Evolutionary conservation across 768 basidiomycete species (phyloP).

Genomic region (Dacryopinax primogenitus): DNA sequence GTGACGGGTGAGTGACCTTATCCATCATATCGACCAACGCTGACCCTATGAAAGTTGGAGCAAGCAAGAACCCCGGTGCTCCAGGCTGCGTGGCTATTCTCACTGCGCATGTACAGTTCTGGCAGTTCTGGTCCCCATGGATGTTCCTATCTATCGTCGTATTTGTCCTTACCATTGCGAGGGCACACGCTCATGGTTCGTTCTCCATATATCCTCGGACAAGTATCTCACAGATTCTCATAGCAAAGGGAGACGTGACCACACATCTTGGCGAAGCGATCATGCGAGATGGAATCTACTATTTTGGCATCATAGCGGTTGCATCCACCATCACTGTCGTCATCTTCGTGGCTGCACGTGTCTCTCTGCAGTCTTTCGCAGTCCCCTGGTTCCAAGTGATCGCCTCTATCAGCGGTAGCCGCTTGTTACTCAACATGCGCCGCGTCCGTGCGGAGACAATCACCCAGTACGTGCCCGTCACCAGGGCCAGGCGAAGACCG

Average conservation of each 20-base stretch:
- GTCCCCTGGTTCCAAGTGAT: constrained; percentile 6
- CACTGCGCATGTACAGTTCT: background rate
- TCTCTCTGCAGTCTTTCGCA: background rate
- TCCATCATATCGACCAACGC: background rate
- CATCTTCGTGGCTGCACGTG: background rate
- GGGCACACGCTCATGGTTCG: background rate
- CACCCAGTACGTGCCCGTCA: background rate
- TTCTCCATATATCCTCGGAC: background rate
- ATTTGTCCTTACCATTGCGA: background rate
- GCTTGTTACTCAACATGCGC: background rate
- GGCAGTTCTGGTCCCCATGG: constrained; percentile 3
- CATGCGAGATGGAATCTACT: constrained; percentile 2
- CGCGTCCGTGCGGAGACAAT: background rate
- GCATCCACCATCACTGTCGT: constrained; percentile 6
- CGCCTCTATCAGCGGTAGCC: constrained; percentile 4
- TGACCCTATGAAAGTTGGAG: background rate
- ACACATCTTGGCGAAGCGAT: background rate
- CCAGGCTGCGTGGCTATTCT: constrained; percentile 2
- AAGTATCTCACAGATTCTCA: background rate
- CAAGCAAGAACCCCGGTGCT: constrained; percentile 4
- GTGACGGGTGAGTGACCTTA: background rate
- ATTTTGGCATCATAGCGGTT: background rate
- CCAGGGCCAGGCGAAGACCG: background rate
- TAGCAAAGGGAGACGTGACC: background rate
- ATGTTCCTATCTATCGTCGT: background rate